Evolutionary conservation across 768 basidiomycete species (phyloP).

Genomic region (Rossbeevera mucosa): DNA sequence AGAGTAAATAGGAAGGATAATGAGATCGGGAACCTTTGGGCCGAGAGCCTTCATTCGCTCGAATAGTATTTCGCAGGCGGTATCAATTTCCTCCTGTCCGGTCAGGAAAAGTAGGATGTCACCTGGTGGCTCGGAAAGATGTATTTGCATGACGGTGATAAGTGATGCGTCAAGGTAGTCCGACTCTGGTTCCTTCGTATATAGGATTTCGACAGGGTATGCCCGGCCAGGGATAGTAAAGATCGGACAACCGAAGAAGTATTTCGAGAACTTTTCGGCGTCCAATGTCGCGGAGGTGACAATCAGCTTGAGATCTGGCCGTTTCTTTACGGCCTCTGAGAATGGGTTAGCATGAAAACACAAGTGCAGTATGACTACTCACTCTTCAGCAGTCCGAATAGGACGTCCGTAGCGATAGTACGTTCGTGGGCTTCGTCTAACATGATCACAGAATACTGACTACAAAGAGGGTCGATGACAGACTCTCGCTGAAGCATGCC

Average conservation of each 20-base stretch:
- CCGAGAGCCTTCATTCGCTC: conserved; percentile 99
- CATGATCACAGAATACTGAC: conserved; percentile 93
- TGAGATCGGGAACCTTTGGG: conserved; percentile 95
- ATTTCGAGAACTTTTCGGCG: conserved; percentile 98
- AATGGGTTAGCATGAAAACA: conserved; percentile 13
- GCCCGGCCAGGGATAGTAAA: conserved; percentile 99
- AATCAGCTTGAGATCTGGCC: conserved; percentile 94
- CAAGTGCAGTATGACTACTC: conserved; percentile 10
- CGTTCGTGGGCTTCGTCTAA: conserved; percentile 98
- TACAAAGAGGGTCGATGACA: conserved; percentile 91
- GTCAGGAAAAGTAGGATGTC: conserved; percentile 97
- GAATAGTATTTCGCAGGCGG: conserved; percentile 91
- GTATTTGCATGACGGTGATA: conserved; percentile 99
- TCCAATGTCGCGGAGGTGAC: conserved; percentile 99
- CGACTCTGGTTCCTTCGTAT: conserved; percentile 96
- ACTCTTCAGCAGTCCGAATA: conserved; percentile 89
- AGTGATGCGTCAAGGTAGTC: conserved; percentile 98
- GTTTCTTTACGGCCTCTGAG: conserved; percentile 88
- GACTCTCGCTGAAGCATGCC: conserved; percentile 99
- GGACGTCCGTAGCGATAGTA: conserved; percentile 96
- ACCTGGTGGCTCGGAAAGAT: conserved; percentile 95
- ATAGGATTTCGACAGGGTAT: conserved; percentile 97
- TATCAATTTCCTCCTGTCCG: conserved; percentile 98
- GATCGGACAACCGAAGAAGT: conserved; percentile 98
- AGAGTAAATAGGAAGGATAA: conserved; percentile 97